Evolutionary conservation across 352 stramenopile genomes (phyloP).

Genomic region (Phytopythium vexans): DNA sequence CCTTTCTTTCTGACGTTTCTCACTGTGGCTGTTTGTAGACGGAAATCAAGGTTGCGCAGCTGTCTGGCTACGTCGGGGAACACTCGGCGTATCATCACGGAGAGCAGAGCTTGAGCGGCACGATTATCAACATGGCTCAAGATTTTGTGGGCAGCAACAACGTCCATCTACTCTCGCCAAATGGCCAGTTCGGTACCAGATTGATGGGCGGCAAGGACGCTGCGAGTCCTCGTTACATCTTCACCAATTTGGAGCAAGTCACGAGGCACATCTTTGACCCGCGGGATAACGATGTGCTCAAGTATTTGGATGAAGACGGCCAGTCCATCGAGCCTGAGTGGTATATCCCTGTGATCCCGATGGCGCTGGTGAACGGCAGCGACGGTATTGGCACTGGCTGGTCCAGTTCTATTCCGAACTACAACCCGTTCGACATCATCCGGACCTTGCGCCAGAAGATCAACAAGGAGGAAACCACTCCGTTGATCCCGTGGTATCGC

Average conservation of each 20-base stretch:
- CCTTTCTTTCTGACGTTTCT: conserved; percentile 5
- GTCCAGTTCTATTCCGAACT: conserved; percentile 91
- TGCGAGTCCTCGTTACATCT: conserved; percentile 93
- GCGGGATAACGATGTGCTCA: conserved; percentile 88
- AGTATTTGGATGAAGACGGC: conserved; percentile 91
- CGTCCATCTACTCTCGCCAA: conserved; percentile 93
- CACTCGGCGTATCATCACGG: conserved; percentile 99
- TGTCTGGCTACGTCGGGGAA: conserved; percentile 97
- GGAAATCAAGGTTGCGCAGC: conserved; percentile 92
- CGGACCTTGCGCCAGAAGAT: conserved; percentile 68
- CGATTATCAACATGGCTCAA: conserved; percentile 98
- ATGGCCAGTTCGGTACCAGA: conserved; percentile 97
- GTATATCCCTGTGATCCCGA: conserved; percentile 96
- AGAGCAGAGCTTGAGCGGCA: conserved; percentile 92
- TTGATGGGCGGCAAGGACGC: conserved; percentile 96
- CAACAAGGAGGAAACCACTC: conserved; percentile 44
- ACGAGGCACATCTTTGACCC: conserved; percentile 86
- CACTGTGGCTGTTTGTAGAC: conserved; percentile 16
- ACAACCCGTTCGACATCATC: conserved; percentile 91
- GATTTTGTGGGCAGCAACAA: conserved; percentile 99
- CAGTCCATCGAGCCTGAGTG: conserved; percentile 91
- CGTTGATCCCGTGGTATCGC: conserved; percentile 90
- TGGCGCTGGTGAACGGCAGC: conserved; percentile 96
- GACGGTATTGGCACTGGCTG: conserved; percentile 98
- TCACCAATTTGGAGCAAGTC: conserved; percentile 89